Base-by-base conservation (phyloP, 2,329 filamentous ascomycete species). In the Ophiostoma sp. region DNA sequence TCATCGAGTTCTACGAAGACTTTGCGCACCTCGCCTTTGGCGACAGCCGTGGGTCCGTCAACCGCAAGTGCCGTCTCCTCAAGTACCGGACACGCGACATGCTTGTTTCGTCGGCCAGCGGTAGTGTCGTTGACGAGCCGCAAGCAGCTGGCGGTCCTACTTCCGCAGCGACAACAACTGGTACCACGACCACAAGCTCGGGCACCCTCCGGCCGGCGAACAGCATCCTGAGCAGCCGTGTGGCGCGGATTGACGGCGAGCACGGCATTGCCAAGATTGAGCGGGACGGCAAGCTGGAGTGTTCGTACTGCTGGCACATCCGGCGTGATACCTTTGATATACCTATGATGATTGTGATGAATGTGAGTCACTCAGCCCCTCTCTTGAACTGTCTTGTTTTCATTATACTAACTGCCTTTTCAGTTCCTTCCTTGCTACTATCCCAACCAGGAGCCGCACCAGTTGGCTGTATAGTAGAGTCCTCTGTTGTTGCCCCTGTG, bases 241-340 rank as follows among this genome's bases (percentile, higher is more conserved):
- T 90, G 45, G 88, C 87, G 1, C 87, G 87, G 75, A 91, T 91
- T 77, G 89, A 90, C 77, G 90, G 91, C 72, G 91, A 94, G 81
- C 88, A 92, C 75, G 94, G 93, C 11, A 95, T 97, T 82, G 92
- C 92, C 72, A 89, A 90, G 79, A 87, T 97, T 17, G 93, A 93
- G 79, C 92, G 90, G 80, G 94, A 97, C 79, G 95, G 95, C 71
- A 95, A 96, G 82, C 92, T 98, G 73, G 93, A 97, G 80, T 98
- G 95, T 84, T 94, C 93, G 78, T 97, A 97, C 83, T 97, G 93
- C 84, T 98, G 95, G 95, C 95, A 93, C 76, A 95, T 98, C 75
- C 97, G 97, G 84, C 88, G 95, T 76, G 96, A 99, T 82, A 93
- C 96, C 55, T 98, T 98, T 84, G 95, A 98, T 84, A 97, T 98